A percentile compares a stretch with the other conserved stretches of the same genome.
Evolutionary conservation across 345 rosid species (phyloP).

Genomic region (Hibiscus tridactylites): DNA sequence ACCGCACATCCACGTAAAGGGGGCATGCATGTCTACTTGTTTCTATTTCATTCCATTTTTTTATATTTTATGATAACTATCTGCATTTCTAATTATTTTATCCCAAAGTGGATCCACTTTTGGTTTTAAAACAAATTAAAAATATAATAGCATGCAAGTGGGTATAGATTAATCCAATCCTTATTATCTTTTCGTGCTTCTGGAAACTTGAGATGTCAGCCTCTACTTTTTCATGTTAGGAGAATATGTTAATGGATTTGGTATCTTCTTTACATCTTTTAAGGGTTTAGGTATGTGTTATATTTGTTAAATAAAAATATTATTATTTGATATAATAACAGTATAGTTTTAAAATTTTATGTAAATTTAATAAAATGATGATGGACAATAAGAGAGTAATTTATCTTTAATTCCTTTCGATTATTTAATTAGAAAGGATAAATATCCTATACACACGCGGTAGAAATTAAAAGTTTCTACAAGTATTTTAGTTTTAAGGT

Average conservation of each 20-base stretch:
- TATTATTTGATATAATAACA: too few relatives aligned
- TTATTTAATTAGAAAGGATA: too few relatives aligned
- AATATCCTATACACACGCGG: too few relatives aligned
- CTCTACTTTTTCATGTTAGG: conserved; percentile 10
- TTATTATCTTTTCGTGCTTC: neutral
- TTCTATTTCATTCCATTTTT: conserved; percentile 13
- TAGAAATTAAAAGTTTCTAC: too few relatives aligned
- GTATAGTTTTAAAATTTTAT: too few relatives aligned
- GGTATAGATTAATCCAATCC: neutral
- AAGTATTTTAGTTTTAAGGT: too few relatives aligned
- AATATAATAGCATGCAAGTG: neutral
- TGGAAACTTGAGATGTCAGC: conserved; percentile 11
- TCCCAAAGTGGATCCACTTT: neutral
- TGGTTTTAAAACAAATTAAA: neutral
- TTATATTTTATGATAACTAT: neutral
- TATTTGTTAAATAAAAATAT: too few relatives aligned
- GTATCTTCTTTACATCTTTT: conserved; percentile 12
- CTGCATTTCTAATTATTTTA: neutral
- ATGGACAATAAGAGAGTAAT: too few relatives aligned
- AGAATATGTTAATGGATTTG: conserved; percentile 7
- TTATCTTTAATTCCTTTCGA: too few relatives aligned
- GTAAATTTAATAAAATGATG: too few relatives aligned
- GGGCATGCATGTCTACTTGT: conserved; percentile 16
- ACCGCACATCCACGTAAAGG: conserved; percentile 7
- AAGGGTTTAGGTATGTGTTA: conserved; percentile 8